Base-by-base conservation (phyloP, 2,329 filamentous ascomycete genomes). In the Pseudocercospora pini-densiflorae region DNA sequence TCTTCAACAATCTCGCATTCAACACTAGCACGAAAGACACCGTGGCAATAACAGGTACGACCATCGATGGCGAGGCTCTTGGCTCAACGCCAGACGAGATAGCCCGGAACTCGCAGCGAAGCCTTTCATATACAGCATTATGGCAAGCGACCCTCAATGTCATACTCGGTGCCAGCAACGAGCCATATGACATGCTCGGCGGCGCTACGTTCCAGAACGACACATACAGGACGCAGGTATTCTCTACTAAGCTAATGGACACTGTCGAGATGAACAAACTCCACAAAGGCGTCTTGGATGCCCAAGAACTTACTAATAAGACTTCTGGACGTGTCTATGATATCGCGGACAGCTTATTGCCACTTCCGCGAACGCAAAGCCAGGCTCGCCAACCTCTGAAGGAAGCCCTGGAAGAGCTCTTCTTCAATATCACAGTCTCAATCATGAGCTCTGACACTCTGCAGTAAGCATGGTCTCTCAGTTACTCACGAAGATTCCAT, bases 401-500 rank as follows among this genome's bases (percentile, higher is more conserved):
- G 23, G 36, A 45, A 1, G 60, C 61, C 8, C 5, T 66, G 6
- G 58, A 66, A 55, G 63, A 66, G 24, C 58, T 72, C 8, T 71
- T 65, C 57, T 65, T 68, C 21, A 72, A 72, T 31, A 64, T 72
- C 33, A 72, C 66, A 1, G 6, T 71, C 1, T 65, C 66, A 0
- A 64, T 69, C 36, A 59, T 66, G 27, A 72, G 70, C 54, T 67
- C 59, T 19, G 19, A 36, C 19, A 43, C 61, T 23, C 61, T 68
- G 4, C 43, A 31, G 53, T 64, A 53, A 59, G 54, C 27, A 6
- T 14, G 10, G 5, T 36, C 12, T 16, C 5, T 31, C 33, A 43
- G n/a, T 27, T 55, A 21, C 19, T 5, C 54, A 29, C 16, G 24
- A 23, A 3, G 19, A 10, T n/a, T 8, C 10, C 43, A 23, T 24